phyloP scores from a whole-genome alignment of 1,139 yeast genomes.

The Yamadazyma mexicana region DNA sequence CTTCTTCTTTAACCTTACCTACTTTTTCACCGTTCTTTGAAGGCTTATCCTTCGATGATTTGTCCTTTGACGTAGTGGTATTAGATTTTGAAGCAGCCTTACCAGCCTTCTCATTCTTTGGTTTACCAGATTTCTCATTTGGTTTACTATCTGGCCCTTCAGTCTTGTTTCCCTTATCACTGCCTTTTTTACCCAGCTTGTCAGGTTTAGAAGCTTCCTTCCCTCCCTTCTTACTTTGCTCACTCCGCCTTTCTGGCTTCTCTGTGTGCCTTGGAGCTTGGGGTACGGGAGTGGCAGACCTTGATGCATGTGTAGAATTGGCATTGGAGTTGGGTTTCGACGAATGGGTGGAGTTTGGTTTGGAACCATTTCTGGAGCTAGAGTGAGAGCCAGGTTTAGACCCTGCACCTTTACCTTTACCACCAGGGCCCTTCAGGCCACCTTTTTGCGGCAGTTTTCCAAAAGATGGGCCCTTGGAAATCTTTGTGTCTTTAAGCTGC shows the following conservation, averaged over 20 bases:
- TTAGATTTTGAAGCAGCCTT: not conserved
- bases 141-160: too few relatives aligned
- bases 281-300: constrained; percentile 8
- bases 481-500: constrained; percentile 19
- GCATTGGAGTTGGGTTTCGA: constrained; percentile 5
- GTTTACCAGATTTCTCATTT: not conserved
- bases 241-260: too few relatives aligned
- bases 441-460: not conserved
- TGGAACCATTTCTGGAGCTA: constrained; percentile 3
- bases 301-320: constrained; percentile 7
- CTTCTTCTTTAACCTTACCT: not conserved
- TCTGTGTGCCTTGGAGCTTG: too few relatives aligned
- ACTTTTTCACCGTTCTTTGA: not conserved
- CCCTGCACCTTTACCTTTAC: constrained; percentile 2
- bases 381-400: constrained; percentile 2
- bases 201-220: too few relatives aligned
- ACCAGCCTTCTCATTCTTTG: not conserved
- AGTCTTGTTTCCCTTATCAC: too few relatives aligned
- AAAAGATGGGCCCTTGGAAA: constrained; percentile 3
- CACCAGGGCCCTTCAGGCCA: not conserved
- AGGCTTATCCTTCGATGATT: too few relatives aligned
- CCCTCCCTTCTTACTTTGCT: too few relatives aligned
- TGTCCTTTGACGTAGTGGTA: too few relatives aligned
- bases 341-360: constrained; percentile 3
- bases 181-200: not conserved